Conservation (phyloP, 2,329 filamentous ascomycete genomes). For the Trichoderma sp. region DNA sequence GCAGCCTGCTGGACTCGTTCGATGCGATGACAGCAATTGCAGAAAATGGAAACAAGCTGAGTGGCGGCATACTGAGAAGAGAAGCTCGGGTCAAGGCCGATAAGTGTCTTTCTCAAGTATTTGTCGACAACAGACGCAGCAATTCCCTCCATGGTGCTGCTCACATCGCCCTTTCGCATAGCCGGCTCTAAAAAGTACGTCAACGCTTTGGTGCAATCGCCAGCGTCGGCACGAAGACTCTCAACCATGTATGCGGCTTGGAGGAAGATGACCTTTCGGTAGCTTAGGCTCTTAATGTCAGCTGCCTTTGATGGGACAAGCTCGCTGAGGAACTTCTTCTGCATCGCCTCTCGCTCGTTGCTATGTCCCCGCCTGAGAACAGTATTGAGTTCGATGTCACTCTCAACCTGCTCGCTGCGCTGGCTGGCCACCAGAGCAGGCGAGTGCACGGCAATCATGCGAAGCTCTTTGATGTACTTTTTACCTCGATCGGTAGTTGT, state of each 20-base stretch:
- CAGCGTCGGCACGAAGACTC: constrained; percentile 80
- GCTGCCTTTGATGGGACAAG: constrained; percentile 75
- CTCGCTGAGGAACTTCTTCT: constrained; percentile 76
- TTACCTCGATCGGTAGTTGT: constrained; percentile 73
- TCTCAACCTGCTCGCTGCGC: constrained; percentile 86
- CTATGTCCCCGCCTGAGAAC: constrained; percentile 86
- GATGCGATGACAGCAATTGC: constrained; percentile 90
- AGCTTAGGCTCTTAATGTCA: constrained; percentile 81
- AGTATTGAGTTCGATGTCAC: constrained; percentile 95
- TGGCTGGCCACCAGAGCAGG: constrained; percentile 86
- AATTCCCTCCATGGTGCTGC: constrained; percentile 67
- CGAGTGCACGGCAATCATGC: constrained; percentile 83
- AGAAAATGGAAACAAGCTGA: constrained; percentile 84
- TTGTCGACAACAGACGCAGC: constrained; percentile 72
- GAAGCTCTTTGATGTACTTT: constrained; percentile 74
- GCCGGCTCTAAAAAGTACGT: constrained; percentile 95
- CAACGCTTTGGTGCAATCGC: constrained; percentile 86
- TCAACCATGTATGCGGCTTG: constrained; percentile 90
- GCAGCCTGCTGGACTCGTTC: constrained; percentile 89
- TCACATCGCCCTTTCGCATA: constrained; percentile 67
- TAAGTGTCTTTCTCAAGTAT: constrained; percentile 77
- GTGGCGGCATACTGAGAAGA: constrained; percentile 89
- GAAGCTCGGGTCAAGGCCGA: constrained; percentile 73
- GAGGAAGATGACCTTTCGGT: constrained; percentile 89
- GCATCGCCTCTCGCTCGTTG: constrained; percentile 73